Evolutionary conservation across 73 alveolate species (phyloP).

Genomic region (Tetrahymena elliotti): DNA sequence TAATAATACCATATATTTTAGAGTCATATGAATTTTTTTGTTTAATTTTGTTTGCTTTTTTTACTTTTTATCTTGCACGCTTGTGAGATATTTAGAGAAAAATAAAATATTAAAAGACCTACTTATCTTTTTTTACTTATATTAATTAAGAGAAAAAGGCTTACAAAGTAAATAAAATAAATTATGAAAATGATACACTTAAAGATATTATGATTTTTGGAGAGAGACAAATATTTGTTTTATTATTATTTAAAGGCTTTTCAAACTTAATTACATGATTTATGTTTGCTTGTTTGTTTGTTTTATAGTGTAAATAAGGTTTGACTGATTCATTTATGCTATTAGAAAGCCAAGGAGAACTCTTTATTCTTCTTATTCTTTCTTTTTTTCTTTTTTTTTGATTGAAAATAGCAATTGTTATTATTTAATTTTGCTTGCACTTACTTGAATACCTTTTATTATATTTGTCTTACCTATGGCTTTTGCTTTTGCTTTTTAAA

Average conservation of each 20-base stretch:
- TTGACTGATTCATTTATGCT: too few relatives aligned
- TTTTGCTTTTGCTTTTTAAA: background rate
- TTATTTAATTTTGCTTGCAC: background rate
- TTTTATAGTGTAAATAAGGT: too few relatives aligned
- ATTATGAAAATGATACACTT: background rate
- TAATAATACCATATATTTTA: too few relatives aligned
- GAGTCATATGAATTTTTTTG: background rate
- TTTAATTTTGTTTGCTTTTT: background rate
- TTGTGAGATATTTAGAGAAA: background rate
- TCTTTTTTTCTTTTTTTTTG: background rate
- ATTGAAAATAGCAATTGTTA: background rate
- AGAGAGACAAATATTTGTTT: background rate
- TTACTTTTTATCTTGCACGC: background rate
- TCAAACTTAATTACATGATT: too few relatives aligned
- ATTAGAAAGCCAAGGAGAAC: background rate
- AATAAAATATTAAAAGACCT: background rate
- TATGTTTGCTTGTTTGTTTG: background rate
- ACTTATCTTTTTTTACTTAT: background rate
- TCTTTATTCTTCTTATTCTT: background rate
- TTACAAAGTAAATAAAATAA: background rate
- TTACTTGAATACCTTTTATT: background rate
- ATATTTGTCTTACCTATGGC: background rate
- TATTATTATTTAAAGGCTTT: background rate
- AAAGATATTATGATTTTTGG: too few relatives aligned
- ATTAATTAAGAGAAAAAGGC: background rate